Evolutionary conservation across 768 basidiomycete species (phyloP).

Genomic region (Clavulina sp.): DNA sequence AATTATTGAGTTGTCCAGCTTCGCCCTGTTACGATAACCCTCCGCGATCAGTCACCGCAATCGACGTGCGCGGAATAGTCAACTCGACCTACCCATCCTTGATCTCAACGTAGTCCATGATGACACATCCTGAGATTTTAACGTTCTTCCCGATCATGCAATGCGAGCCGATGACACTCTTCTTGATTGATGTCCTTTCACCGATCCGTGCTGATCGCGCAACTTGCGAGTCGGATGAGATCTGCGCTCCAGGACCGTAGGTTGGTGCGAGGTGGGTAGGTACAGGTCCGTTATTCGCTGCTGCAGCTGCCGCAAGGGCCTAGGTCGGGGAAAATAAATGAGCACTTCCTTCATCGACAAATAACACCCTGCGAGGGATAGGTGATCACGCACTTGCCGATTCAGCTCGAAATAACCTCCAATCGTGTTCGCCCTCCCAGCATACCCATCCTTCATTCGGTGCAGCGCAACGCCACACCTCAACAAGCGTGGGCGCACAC

Average conservation of each 20-base stretch:
- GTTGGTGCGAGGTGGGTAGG: conserved; percentile 21
- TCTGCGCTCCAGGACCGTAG: conserved; percentile 51
- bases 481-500: no score
- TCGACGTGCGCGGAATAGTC: neutral
- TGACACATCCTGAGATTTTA: conserved; percentile 64
- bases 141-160: conserved; percentile 71
- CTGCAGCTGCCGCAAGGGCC: neutral
- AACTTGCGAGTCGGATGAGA: conserved; percentile 65
- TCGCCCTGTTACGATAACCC: conserved; percentile 14
- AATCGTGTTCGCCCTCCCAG: conserved; percentile 60
- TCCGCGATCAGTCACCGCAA: neutral
- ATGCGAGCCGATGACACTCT: conserved; percentile 62
- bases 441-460: conserved; percentile 32
- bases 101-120: conserved; percentile 79
- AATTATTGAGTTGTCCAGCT: conserved; percentile 21
- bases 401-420: conserved; percentile 66
- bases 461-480: conserved; percentile 51
- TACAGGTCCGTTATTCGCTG: neutral
- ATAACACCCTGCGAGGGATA: neutral
- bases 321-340: neutral
- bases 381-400: conserved; percentile 32
- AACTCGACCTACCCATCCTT: conserved; percentile 64
- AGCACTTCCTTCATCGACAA: neutral
- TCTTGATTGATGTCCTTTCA: conserved; percentile 66
- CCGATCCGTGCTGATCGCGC: conserved; percentile 70